phyloP scores from a whole-genome alignment of 2,329 filamentous ascomycete genomes.

The Anthostomella pinea region DNA sequence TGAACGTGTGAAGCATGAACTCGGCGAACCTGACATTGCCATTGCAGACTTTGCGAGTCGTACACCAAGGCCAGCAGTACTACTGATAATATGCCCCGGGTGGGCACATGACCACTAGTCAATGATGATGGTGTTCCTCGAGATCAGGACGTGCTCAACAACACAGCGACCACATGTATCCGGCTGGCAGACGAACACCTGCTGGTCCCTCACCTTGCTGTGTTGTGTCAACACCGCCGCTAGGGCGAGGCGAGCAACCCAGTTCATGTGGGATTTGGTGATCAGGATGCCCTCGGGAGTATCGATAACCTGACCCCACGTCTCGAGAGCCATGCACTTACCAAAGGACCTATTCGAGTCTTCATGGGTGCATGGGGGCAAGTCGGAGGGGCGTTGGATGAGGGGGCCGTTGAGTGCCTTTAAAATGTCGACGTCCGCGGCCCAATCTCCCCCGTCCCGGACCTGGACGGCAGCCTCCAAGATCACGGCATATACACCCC shows the following conservation, averaged over 20 bases:
- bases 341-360: not conserved
- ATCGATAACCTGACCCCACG: not conserved
- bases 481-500: not conserved
- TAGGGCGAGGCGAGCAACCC: not conserved
- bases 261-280: not conserved
- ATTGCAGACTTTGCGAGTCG: too few species aligned
- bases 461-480: not conserved
- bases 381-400: not conserved
- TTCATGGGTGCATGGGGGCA: not conserved
- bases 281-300: not conserved
- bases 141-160: not conserved
- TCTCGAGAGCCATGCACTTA: not conserved
- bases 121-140: too few species aligned
- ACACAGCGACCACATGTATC: not conserved
- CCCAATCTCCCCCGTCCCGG: not conserved
- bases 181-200: not conserved
- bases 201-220: too few species aligned
- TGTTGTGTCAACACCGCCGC: not conserved
- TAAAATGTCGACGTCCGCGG: not conserved
- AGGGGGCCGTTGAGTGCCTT: not conserved
- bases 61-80: too few species aligned
- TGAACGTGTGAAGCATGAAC: too few species aligned
- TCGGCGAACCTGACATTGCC: too few species aligned
- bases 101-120: too few species aligned
- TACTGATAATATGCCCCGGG: too few species aligned